Conservation (phyloP, 345 rosid species). For the Citrus sp. region DNA sequence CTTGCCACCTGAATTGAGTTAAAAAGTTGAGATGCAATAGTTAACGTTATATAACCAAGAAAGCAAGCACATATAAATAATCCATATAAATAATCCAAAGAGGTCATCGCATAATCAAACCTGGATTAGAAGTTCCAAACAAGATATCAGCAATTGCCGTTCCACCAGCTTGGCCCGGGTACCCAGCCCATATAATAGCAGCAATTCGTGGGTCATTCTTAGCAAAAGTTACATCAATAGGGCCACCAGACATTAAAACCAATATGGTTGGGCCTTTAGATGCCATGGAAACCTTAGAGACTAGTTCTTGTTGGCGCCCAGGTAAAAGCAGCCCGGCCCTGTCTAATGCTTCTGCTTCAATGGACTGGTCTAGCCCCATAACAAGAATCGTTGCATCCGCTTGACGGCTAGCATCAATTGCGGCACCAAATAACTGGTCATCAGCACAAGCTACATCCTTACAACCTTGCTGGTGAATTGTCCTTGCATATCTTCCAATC, state of each 20-base stretch:
- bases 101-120: constrained; percentile 11
- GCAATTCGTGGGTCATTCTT: constrained; percentile 41
- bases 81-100: neutral
- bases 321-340: constrained; percentile 68
- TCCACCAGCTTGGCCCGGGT: constrained; percentile 94
- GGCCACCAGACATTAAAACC: constrained; percentile 87
- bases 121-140: constrained; percentile 73
- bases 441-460: constrained; percentile 54
- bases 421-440: constrained; percentile 45
- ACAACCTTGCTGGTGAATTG: constrained; percentile 62
- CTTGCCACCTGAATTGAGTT: constrained; percentile 49
- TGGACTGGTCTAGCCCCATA: constrained; percentile 89
- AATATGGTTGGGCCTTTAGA: constrained; percentile 62
- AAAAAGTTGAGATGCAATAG: too few relatives aligned
- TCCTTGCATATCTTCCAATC: constrained; percentile 44
- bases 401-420: constrained; percentile 44
- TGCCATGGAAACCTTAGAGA: constrained; percentile 49
- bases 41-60: too few relatives aligned
- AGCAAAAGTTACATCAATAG: constrained; percentile 71
- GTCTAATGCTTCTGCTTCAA: constrained; percentile 78
- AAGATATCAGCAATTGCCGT: constrained; percentile 77
- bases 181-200: constrained; percentile 90
- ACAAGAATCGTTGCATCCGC: constrained; percentile 73
- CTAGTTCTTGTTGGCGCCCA: constrained; percentile 71
- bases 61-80: neutral